A percentile compares a stretch with the other conserved stretches of the same genome.
phyloP scores from a whole-genome alignment of 169 alveolate species.

The Eimeria praecox region DNA sequence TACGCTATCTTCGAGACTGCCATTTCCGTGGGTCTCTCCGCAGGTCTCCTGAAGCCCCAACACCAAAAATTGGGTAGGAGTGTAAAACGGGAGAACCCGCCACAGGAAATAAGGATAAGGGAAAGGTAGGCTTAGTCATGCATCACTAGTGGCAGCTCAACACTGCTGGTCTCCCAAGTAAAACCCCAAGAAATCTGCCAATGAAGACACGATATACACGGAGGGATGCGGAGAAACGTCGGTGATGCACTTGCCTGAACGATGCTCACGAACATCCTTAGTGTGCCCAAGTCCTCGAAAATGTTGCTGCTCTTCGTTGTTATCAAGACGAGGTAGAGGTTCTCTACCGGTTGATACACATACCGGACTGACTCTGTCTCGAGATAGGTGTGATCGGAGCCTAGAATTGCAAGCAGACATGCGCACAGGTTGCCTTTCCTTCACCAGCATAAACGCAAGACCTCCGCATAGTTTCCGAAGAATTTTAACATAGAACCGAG shows the following conservation, averaged over 20 bases:
- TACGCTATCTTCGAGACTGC: constrained; percentile 89
- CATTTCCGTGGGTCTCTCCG: constrained; percentile 85
- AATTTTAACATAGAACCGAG: background rate
- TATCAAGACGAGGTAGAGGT: constrained; percentile 90
- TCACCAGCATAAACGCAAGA: background rate
- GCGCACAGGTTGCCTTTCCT: background rate
- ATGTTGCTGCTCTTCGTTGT: constrained; percentile 93
- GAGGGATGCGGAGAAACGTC: background rate
- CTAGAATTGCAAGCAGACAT: background rate
- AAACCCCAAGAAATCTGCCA: background rate
- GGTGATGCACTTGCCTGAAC: constrained; percentile 84
- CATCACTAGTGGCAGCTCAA: background rate
- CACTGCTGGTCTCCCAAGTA: background rate
- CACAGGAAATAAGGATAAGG: background rate
- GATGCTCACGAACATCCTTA: constrained; percentile 90
- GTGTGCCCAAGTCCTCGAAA: constrained; percentile 93
- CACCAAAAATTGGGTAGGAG: background rate
- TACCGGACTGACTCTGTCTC: constrained; percentile 93
- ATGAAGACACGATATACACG: background rate
- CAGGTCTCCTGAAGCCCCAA: constrained; percentile 82
- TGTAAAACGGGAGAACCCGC: background rate
- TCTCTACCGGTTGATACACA: constrained; percentile 94
- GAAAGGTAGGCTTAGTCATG: background rate
- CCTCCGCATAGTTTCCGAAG: background rate
- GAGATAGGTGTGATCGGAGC: constrained; percentile 92